phyloP scores from a whole-genome alignment of 306 rosid species.

The Dalbergia oliveri region DNA sequence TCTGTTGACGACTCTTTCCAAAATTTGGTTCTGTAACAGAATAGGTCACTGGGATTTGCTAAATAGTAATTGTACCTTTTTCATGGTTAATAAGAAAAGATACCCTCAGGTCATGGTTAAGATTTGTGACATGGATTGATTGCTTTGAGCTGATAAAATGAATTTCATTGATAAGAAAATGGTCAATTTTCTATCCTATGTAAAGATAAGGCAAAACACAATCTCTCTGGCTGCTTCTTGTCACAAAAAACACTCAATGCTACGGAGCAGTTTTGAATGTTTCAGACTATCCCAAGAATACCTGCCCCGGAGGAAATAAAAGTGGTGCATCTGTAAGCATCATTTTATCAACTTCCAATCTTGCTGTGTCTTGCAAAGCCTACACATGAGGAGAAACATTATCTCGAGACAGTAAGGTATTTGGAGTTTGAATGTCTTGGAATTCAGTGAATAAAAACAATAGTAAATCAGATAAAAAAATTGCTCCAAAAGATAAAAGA shows the following conservation, averaged over 20 bases:
- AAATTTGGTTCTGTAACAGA: neutral
- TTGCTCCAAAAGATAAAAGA: slow-evolving; percentile 7
- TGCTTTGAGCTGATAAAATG: neutral
- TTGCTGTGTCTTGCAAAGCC: slow-evolving; percentile 68
- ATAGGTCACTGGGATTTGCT: neutral
- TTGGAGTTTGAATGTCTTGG: neutral
- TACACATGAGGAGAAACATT: slow-evolving; percentile 46
- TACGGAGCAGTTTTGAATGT: slow-evolving; percentile 11
- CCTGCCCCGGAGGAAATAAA: slow-evolving; percentile 97
- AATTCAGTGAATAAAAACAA: slow-evolving; percentile 27
- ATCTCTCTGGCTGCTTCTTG: slow-evolving; percentile 2
- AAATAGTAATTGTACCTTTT: neutral
- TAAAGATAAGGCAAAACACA: neutral
- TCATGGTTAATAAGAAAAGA: neutral
- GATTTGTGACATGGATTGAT: slow-evolving; percentile 8
- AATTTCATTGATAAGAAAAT: neutral
- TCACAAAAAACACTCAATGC: slow-evolving; percentile 18
- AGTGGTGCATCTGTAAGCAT: slow-evolving; percentile 98
- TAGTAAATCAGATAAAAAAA: slow-evolving; percentile 5
- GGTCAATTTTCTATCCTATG: neutral
- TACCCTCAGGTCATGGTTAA: neutral
- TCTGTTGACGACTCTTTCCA: slow-evolving; percentile 8
- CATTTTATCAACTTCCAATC: slow-evolving; percentile 80
- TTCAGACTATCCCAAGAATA: slow-evolving; percentile 40
- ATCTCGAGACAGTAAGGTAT: slow-evolving; percentile 23